Evolutionary conservation across 2,329 filamentous ascomycete species (phyloP).

Genomic region (Hymenoscyphus albidus): DNA sequence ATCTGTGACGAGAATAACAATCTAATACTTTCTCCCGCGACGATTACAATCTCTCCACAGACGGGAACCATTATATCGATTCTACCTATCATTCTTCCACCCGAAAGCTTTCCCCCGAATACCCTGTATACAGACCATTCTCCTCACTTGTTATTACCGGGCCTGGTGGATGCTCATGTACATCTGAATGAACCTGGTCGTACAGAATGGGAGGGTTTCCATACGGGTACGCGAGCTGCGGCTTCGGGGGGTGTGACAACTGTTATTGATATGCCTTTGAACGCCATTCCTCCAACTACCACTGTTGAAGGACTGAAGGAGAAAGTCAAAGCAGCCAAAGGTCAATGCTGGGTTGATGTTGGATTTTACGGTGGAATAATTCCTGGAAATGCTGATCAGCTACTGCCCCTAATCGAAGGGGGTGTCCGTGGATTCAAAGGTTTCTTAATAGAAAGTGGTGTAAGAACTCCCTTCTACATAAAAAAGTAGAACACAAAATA

Average conservation of each 20-base stretch:
- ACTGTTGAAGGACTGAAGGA: constrained; percentile 76
- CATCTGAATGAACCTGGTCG: constrained; percentile 96
- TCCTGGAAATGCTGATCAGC: constrained; percentile 77
- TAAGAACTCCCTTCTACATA: constrained; percentile 44
- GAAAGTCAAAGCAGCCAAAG: constrained; percentile 78
- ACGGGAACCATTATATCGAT: constrained; percentile 85
- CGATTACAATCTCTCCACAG: constrained; percentile 69
- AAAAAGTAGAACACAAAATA: not conserved
- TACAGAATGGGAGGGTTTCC: constrained; percentile 98
- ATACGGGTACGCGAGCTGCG: constrained; percentile 87
- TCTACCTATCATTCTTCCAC: constrained; percentile 68
- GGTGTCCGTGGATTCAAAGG: constrained; percentile 96
- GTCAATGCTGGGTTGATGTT: constrained; percentile 98
- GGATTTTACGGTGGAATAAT: constrained; percentile 96
- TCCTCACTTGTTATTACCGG: constrained; percentile 79
- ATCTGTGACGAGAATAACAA: constrained; percentile 64
- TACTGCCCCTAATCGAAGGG: constrained; percentile 75
- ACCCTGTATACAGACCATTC: constrained; percentile 80
- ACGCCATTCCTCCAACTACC: constrained; percentile 94
- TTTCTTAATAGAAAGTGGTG: constrained; percentile 94
- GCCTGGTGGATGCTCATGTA: constrained; percentile 93
- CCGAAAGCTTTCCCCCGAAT: constrained; percentile 67
- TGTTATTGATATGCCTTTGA: constrained; percentile 95
- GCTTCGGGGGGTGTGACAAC: constrained; percentile 96
- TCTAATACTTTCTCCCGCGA: constrained; percentile 70